These are phyloP conservation scores for Phylloporus scabripes DNA, from an alignment of 768 basidiomycete genomes.

Conservation along the genomic window DNA sequence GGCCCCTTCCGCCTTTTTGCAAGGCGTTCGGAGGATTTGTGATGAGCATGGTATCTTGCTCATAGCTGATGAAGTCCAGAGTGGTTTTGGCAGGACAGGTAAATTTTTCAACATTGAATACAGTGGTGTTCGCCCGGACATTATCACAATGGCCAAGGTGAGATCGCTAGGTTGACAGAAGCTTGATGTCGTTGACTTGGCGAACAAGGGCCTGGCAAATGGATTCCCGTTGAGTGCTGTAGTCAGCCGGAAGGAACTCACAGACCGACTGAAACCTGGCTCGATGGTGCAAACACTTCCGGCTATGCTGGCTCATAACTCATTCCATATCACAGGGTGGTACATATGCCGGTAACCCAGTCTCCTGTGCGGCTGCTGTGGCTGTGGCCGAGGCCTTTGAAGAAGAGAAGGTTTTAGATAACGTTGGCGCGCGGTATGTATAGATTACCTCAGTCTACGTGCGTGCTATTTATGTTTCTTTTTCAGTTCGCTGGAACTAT, in stretches of 20 bases:
- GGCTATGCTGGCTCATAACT: background rate
- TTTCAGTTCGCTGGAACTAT: constrained; percentile 65
- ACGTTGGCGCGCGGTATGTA: constrained; percentile 64
- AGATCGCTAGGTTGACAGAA: background rate
- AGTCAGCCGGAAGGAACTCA: constrained; percentile 73
- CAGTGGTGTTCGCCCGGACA: constrained; percentile 81
- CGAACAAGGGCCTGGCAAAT: constrained; percentile 67
- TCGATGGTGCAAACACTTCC: constrained; percentile 50
- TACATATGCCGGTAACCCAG: constrained; percentile 89
- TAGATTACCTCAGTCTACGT: background rate
- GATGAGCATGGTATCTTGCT: constrained; percentile 82
- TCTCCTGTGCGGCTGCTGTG: constrained; percentile 85
- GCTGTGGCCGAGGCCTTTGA: constrained; percentile 74
- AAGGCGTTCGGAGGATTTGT: constrained; percentile 77
- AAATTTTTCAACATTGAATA: constrained; percentile 78
- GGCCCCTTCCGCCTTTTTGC: constrained; percentile 73
- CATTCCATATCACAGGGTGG: constrained; percentile 50
- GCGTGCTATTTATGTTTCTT: background rate
- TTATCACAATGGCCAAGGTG: constrained; percentile 86
- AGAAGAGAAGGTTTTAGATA: constrained; percentile 77
- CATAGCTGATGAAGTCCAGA: constrained; percentile 84
- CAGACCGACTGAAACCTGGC: constrained; percentile 74
- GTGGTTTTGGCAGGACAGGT: constrained; percentile 86
- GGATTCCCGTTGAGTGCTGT: constrained; percentile 93
- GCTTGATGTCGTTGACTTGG: constrained; percentile 5